Percentiles rank a stretch among this genome's conserved stretches.
phyloP scores from a whole-genome alignment of 2,329 filamentous ascomycete species.

The Diaporthe sp. region DNA sequence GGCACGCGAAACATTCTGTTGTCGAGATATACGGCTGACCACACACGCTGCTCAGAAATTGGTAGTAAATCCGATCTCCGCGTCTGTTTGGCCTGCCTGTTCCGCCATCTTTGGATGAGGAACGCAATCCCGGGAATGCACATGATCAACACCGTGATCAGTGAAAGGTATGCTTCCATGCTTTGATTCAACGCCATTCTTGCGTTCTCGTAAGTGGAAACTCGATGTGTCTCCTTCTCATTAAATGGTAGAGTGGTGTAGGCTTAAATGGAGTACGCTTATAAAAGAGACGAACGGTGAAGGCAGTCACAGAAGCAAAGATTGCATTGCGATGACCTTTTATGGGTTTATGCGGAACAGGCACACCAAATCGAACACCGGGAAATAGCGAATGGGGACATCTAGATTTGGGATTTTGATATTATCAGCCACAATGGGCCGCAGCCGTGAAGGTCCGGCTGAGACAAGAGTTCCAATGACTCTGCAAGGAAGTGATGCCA shows the following conservation, averaged over 20 bases:
- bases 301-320: not conserved
- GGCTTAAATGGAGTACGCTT: too few relatives aligned
- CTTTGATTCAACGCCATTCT: not conserved
- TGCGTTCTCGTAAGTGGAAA: too few relatives aligned
- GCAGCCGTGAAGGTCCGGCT: not conserved
- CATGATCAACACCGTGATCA: not conserved
- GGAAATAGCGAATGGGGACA: not conserved
- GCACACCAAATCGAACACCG: not conserved
- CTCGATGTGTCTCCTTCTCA: accelerated
- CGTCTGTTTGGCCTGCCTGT: too few relatives aligned
- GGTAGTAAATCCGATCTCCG: too few relatives aligned
- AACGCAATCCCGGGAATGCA: not conserved
- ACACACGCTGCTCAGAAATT: not conserved
- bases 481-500: not conserved
- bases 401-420: not conserved
- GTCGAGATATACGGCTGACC: not conserved
- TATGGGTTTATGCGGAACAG: not conserved
- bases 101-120: not conserved
- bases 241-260: too few relatives aligned
- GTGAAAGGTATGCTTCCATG: not conserved
- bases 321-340: not conserved
- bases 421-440: not conserved
- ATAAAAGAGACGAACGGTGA: too few relatives aligned
- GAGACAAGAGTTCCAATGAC: too few relatives aligned
- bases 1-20: not conserved